Base-by-base conservation (phyloP, 2,329 filamentous ascomycete genomes). In the Penicillium sp. region DNA sequence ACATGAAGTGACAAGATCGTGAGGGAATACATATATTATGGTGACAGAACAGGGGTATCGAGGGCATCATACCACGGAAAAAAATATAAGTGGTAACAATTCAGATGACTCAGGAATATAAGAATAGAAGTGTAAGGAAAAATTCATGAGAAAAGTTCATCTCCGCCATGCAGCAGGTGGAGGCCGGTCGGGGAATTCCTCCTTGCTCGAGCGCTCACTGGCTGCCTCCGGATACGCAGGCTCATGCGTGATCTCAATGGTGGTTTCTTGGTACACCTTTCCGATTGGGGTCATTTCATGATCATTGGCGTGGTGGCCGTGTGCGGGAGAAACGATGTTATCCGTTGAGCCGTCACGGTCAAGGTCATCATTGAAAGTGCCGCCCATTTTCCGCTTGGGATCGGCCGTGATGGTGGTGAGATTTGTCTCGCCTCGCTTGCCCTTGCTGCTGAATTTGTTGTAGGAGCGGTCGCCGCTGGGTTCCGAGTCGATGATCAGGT, bases 401-500 rank as follows among this genome's bases (percentile, higher is more conserved):
- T 71, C 69, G 2, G 68, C 69, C 1, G 68, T 70, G 48, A 68
- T 69, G 20, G 64, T 68, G 1, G 67, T 69, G 5, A 70, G 51
- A 70, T 74, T 54, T 62, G 72, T 65, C 16, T 73, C 67, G 3
- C 60, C 66, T 26, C 60, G 62, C 26, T 29, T 52, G 4, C 62
- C 61, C 43, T 60, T 69, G 53, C 64, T 69, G 22, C 57, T 52
- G 39, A 71, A 68, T 24, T 64, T 67, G 59, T 71, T 65, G 60
- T 73, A 73, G 42, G 67, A 69, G 63, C 66, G 61, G 58, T 72
- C 63, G 63, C 73, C 14, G 71, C 72, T 73, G 16, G 72, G 74
- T 56, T 81, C 79, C 49, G 80, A 78, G 56, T 79, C 78, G 62
- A 81, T 73, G 37, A 85, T 76, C 59, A 85, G 76, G 45, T 81